A percentile compares a stretch with the other conserved stretches of the same genome.
Evolutionary conservation across 75 land plant species (phyloP).

Genomic region (Isoetes taiwanensis): DNA sequence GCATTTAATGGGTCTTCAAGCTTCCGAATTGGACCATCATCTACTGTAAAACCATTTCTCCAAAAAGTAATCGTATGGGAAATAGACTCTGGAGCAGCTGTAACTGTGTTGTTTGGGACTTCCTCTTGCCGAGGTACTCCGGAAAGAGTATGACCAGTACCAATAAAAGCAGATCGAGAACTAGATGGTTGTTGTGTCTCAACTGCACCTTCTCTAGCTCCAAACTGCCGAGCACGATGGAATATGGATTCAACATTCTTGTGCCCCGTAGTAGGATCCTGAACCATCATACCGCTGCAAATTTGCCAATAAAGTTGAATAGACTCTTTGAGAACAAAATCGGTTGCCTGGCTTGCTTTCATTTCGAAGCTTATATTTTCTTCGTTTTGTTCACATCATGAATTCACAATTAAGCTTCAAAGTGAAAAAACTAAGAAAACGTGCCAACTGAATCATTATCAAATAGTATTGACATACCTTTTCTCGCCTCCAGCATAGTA

Average conservation of each 20-base stretch:
- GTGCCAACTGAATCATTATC: not conserved
- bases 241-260: slow-evolving; percentile 62
- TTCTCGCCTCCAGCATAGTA: slow-evolving; percentile 91
- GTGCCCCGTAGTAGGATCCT: slow-evolving; percentile 55
- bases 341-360: not conserved
- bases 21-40: slow-evolving; percentile 80
- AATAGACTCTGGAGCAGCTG: slow-evolving; percentile 32
- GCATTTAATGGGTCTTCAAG: slow-evolving; percentile 85
- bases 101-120: not conserved
- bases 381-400: no score
- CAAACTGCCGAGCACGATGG: slow-evolving; percentile 55
- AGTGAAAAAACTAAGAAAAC: not conserved
- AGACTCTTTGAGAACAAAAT: not conserved
- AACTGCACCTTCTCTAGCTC: slow-evolving; percentile 48
- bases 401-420: not conserved
- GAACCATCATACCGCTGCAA: slow-evolving; percentile 94
- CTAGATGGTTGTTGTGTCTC: slow-evolving; percentile 35
- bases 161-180: slow-evolving; percentile 50
- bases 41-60: slow-evolving; percentile 85
- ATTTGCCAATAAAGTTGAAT: not conserved
- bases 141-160: slow-evolving; percentile 59
- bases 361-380: no score
- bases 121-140: slow-evolving; percentile 37
- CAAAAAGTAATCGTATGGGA: slow-evolving; percentile 66
- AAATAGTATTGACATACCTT: slow-evolving; percentile 35